A percentile compares a stretch with the other conserved stretches of the same genome.
Conservation (phyloP, 108 stramenopile genomes). For the Nitzschia sp. region DNA sequence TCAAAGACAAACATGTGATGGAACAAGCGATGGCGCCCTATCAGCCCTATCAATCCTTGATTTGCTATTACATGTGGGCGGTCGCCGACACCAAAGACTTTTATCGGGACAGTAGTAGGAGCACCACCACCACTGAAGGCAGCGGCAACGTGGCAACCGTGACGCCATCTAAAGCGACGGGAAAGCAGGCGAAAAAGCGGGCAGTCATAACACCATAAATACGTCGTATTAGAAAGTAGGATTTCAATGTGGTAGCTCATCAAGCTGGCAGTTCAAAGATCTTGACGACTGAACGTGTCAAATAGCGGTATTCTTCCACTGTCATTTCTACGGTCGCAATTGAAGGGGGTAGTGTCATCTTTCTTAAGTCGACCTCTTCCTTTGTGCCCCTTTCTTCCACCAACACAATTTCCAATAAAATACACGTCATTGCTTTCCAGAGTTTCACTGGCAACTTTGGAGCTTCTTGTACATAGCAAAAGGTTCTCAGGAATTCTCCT, state of each 20-base stretch:
- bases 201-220: not conserved
- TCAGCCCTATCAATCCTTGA: constrained; percentile 44
- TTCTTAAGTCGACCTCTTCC: not conserved
- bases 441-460: constrained; percentile 50
- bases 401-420: constrained; percentile 60
- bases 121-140: not conserved
- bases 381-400: constrained; percentile 1
- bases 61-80: constrained; percentile 58
- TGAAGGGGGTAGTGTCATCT: constrained; percentile 32
- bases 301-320: constrained; percentile 61
- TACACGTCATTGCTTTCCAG: constrained; percentile 74
- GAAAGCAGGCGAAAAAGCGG: not conserved
- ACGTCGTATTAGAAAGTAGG: not conserved
- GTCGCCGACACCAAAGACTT: constrained; percentile 22
- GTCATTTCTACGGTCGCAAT: constrained; percentile 45
- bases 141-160: not conserved
- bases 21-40: constrained; percentile 23
- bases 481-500: constrained; percentile 55
- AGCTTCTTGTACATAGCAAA: constrained; percentile 51
- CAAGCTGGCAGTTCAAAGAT: constrained; percentile 23
- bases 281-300: constrained; percentile 36
- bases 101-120: not conserved
- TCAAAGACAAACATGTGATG: constrained; percentile 40
- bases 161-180: not conserved
- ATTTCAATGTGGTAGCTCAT: not conserved